Evolutionary conservation across 192 early-diverging fungal genomes (phyloP), one percentile per base, ranked within the genome.

Genomic region (Coemansia sp.): DNA sequence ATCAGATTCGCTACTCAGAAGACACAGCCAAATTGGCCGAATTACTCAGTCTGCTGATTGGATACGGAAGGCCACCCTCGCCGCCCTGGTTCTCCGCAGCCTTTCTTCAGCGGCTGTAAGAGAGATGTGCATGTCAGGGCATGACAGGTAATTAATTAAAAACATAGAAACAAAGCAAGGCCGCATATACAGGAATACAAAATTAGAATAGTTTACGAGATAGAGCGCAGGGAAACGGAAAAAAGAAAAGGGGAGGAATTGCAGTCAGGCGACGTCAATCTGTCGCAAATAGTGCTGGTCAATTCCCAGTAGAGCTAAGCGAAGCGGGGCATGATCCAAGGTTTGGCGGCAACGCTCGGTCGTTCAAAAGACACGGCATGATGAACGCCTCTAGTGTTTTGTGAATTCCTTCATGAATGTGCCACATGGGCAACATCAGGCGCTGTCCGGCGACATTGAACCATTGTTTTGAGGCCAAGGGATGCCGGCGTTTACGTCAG

Each of bases 131-230:
- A 16, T 30, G 28, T 32, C 2, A 33, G 55, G 30, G 28, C 55
- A 58, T 32, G 55, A 32, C 55, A 35, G 6, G 55, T 33, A 58
- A 58, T 58, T 58, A 58, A 58, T 58, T 58, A 58, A 58, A 58
- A 23, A 11, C 6, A 35, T 35, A 7, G 16, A 49, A 49, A 49
- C 52, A 58, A 33, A 26, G 52, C 11, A 17, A 55, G 4, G 13
- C 4, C 55, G 32, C 55, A 33, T 58, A 58, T 33, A 35, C 30
- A 58, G 55, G 4, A 33, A 17, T 8, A 17, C 32, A 58, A 58
- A 16, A 35, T 37, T 58, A 58, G 55, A 58, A 58, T 33, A 32
- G 55, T 32, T 17, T 58, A 17, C 30, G 30, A 32, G 55, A 32
- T 33, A 58, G 55, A 17, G 6, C 33, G n/a, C 30, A 33, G 11